Evolutionary conservation across 2,329 filamentous ascomycete species (phyloP), one percentile per base, ranked within the genome.

Genomic region (Coniochaeta hoffmannii): DNA sequence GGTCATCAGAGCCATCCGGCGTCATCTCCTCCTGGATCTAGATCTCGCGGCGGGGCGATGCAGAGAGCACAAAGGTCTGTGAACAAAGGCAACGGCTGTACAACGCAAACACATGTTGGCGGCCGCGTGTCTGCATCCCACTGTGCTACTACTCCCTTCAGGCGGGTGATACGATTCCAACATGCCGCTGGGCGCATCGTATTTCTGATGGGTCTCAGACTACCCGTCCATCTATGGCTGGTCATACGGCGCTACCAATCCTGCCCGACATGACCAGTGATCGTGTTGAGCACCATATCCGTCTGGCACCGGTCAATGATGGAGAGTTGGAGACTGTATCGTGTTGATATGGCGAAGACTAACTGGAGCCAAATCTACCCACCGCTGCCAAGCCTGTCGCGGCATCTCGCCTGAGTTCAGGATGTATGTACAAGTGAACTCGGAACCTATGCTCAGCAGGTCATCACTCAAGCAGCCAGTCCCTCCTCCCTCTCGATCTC

Each of bases 401-500:
- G 30, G 30, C n/a, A n/a, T n/a, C 30, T 32, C 30, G 12, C 30
- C n/a, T n/a, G n/a, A n/a, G n/a, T n/a, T n/a, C 30, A 32, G 30
- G 30, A 32, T n/a, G n/a, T n/a, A n/a, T n/a, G 12, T 12, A 32
- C 7, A 32, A 12, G 3, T 38, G n/a, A 19, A 41, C 4, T 11
- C 7, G 30, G 30, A 41, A 41, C n/a, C 17, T 8, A 4, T 19
- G 17, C 36, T 41, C 12, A 22, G 7, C n/a, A 11, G 15, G 17
- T 22, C 17, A 46, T 26, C 19, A 11, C 22, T 28, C 22, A 46
- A 46, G 49, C 49, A 28, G 28, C 49, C 49, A 50, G 31, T 34
- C 49, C 49, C 50, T 72, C 74, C 44, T 76, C 73, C 56, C 65
- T 70, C 62, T 81, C 78, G 56, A 81, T 73, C 30, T 75, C 66